Evolutionary conservation across 192 early-diverging fungal species (phyloP).

Genomic region (Mortierella claussenii): DNA sequence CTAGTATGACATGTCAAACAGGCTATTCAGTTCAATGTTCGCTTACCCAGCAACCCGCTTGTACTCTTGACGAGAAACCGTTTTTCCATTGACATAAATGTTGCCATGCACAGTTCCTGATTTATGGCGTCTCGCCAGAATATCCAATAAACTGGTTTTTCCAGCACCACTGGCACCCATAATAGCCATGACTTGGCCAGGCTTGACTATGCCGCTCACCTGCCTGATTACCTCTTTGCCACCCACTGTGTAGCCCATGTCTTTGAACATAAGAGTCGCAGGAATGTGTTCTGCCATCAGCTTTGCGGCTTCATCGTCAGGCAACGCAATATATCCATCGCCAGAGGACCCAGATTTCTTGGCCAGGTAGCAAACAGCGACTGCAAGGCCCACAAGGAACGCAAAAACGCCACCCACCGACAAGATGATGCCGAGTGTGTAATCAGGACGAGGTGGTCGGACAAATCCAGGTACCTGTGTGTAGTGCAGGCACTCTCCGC

Average conservation of each 20-base stretch:
- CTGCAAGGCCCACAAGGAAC: conserved; percentile 50
- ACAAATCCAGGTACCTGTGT: conserved; percentile 85
- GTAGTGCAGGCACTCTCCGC: conserved; percentile 90
- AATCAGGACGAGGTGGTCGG: conserved; percentile 54
- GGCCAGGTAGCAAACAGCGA: conserved; percentile 38
- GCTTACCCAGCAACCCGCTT: conserved; percentile 80
- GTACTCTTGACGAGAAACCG: conserved; percentile 71
- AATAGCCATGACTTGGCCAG: conserved; percentile 94
- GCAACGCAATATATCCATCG: conserved; percentile 52
- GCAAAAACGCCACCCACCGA: conserved; percentile 52
- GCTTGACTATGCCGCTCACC: conserved; percentile 79
- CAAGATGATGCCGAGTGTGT: conserved; percentile 51
- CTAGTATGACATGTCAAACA: not conserved
- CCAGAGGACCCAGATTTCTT: conserved; percentile 31
- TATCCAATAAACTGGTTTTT: conserved; percentile 93
- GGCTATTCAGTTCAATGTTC: not conserved
- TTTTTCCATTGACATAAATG: conserved; percentile 82
- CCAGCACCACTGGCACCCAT: conserved; percentile 95
- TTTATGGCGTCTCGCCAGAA: conserved; percentile 84
- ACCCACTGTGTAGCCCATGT: conserved; percentile 66
- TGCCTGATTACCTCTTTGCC: conserved; percentile 57
- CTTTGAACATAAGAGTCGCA: conserved; percentile 71
- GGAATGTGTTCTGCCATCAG: conserved; percentile 82
- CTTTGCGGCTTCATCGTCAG: conserved; percentile 69
- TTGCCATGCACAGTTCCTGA: conserved; percentile 74